These are phyloP conservation scores for Eutypella sp. DNA, from an alignment of 2,329 filamentous ascomycete species.

Conservation along the genomic window DNA sequence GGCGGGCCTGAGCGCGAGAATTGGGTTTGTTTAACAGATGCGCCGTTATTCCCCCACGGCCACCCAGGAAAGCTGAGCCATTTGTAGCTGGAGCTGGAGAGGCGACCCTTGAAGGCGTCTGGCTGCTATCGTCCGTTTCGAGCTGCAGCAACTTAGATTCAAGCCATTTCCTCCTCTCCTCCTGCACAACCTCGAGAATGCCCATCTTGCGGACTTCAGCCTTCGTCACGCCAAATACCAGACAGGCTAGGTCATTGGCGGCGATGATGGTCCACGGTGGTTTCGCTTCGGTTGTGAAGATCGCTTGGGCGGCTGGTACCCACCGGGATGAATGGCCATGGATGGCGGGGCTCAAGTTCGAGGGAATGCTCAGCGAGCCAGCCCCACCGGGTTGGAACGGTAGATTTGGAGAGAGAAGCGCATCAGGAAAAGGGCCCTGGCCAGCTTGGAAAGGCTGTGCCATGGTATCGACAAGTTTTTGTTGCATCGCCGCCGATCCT, in stretches of 20 bases:
- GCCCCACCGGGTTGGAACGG: constrained; percentile 35
- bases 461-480: constrained; percentile 79
- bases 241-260: constrained; percentile 91
- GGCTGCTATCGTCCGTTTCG: constrained; percentile 42
- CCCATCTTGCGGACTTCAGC: constrained; percentile 92
- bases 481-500: constrained; percentile 67
- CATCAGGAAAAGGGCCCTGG: constrained; percentile 34
- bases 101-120: constrained; percentile 33
- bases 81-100: constrained; percentile 34
- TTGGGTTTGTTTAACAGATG: constrained; percentile 80
- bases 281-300: constrained; percentile 91
- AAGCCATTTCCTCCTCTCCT: constrained; percentile 84
- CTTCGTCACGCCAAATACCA: constrained; percentile 98
- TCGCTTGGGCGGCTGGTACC: constrained; percentile 87
- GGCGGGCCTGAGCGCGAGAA: constrained; percentile 50
- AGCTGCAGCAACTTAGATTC: constrained; percentile 74
- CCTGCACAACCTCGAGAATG: constrained; percentile 89
- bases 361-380: constrained; percentile 38
- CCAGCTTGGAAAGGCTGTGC: constrained; percentile 69
- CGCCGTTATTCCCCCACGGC: constrained; percentile 73
- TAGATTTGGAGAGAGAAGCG: constrained; percentile 39
- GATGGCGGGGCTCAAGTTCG: constrained; percentile 52
- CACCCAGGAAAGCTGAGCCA: constrained; percentile 58
- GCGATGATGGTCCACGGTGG: constrained; percentile 94
- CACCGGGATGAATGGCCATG: constrained; percentile 89